A percentile compares a stretch with the other conserved stretches of the same genome.
Evolutionary conservation across 371 early-diverging fungal species (phyloP).

Genomic region (Apophysomyces ossiformis): DNA sequence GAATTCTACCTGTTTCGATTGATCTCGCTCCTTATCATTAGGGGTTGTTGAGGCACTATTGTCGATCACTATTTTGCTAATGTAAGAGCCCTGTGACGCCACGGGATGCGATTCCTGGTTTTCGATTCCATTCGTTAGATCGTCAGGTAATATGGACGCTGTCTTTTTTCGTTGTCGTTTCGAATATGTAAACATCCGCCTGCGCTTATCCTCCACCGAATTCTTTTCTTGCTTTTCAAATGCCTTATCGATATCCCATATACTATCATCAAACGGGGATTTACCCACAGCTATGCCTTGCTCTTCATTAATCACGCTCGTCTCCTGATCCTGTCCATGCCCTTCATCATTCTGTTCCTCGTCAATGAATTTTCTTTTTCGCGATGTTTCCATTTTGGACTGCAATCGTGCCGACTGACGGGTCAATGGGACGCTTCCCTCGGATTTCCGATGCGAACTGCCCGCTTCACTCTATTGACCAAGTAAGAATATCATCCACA

Average conservation of each 20-base stretch:
- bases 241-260: constrained; percentile 29
- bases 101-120: neutral
- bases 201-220: neutral
- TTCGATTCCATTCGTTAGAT: neutral
- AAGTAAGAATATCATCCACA: neutral
- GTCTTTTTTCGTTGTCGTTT: constrained; percentile 5
- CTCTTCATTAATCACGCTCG: neutral
- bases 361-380: neutral
- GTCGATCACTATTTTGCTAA: neutral
- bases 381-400: neutral
- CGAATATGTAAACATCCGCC: constrained; percentile 7
- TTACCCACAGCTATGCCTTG: neutral
- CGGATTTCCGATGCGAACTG: neutral
- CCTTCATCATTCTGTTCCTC: neutral
- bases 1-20: constrained; percentile 2
- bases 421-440: neutral
- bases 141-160: neutral
- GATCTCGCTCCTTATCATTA: neutral
- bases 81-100: constrained; percentile 2
- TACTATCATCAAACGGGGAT: constrained; percentile 21
- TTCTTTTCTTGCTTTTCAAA: constrained; percentile 6
- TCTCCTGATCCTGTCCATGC: neutral
- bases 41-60: neutral
- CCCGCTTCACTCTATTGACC: neutral
- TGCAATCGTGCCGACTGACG: constrained; percentile 2